Percentiles rank a stretch among this genome's conserved stretches.
Evolutionary conservation across 208 protist species (phyloP).

Genomic region (Acanthamoeba triangularis): DNA sequence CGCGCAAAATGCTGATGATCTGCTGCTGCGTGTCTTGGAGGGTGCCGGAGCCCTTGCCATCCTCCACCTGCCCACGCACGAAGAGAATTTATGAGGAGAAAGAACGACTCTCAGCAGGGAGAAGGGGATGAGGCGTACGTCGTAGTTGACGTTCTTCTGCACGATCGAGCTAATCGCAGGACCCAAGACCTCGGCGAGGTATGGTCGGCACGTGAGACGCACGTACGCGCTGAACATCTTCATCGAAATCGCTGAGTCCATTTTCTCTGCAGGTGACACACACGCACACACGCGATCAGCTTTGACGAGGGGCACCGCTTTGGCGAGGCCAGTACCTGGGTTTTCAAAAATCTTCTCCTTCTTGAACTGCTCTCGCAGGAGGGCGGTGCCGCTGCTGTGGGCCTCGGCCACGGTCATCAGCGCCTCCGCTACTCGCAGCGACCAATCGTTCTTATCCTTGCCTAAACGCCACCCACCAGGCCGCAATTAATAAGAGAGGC

Average conservation of each 20-base stretch:
- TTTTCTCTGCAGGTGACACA: not conserved
- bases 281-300: too few species aligned
- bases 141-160: slow-evolving; percentile 14
- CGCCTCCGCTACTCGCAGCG: not conserved
- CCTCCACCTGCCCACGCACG: not conserved
- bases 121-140: not conserved
- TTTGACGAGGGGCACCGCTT: too few species aligned
- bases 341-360: slow-evolving; percentile 40
- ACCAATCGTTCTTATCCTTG: slow-evolving; percentile 30
- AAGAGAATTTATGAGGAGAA: not conserved
- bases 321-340: too few species aligned
- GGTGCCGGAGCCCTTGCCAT: not conserved
- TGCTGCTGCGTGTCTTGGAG: not conserved
- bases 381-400: not conserved
- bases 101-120: not conserved
- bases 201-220: slow-evolving; percentile 8
- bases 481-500: too few species aligned
- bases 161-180: not conserved
- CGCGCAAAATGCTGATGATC: not conserved
- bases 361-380: not conserved
- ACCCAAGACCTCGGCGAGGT: not conserved
- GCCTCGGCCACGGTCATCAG: slow-evolving; percentile 7
- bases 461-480: not conserved
- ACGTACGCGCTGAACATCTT: slow-evolving; percentile 8
- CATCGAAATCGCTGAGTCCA: not conserved